Conservation (phyloP, 768 basidiomycete genomes). For the Epithele typhae region DNA sequence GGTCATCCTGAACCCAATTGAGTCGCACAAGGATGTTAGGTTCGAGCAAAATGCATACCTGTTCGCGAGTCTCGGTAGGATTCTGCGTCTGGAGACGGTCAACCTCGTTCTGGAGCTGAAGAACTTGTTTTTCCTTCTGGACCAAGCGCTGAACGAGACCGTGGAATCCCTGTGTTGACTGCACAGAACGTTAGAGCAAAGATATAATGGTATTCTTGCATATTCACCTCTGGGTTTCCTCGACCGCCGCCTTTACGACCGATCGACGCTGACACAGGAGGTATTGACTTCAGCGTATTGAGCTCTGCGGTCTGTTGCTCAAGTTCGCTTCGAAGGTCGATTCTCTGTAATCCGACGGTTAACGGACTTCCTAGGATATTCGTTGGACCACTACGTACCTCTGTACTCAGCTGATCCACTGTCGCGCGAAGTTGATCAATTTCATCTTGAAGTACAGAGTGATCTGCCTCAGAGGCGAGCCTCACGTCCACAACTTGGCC, state of each 20-base stretch:
- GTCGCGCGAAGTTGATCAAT: slow-evolving; percentile 52
- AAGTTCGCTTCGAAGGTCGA: slow-evolving; percentile 47
- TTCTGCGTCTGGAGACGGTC: slow-evolving; percentile 57
- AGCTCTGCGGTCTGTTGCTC: slow-evolving; percentile 64
- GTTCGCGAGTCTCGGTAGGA: slow-evolving; percentile 52
- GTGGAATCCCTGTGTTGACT: slow-evolving; percentile 48
- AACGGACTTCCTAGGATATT: too few species aligned
- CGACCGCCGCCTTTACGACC: slow-evolving; percentile 42
- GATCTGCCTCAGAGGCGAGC: slow-evolving; percentile 33
- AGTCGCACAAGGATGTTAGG: too few species aligned
- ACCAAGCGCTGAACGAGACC: slow-evolving; percentile 78
- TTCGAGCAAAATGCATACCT: slow-evolving; percentile 32
- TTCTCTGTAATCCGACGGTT: slow-evolving; percentile 35
- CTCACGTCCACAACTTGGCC: slow-evolving; percentile 58
- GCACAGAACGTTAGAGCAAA: background rate
- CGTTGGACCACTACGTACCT: slow-evolving; percentile 53
- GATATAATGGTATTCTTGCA: background rate
- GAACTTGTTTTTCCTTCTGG: slow-evolving; percentile 82
- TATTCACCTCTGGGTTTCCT: slow-evolving; percentile 54
- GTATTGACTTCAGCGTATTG: slow-evolving; percentile 58
- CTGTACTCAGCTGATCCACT: slow-evolving; percentile 61
- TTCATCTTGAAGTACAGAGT: slow-evolving; percentile 54
- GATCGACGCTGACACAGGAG: slow-evolving; percentile 31
- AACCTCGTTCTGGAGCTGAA: slow-evolving; percentile 68
- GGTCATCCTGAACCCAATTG: slow-evolving; percentile 50